phyloP scores from a whole-genome alignment of 306 rosid genomes.

The Trifolium subterraneum region DNA sequence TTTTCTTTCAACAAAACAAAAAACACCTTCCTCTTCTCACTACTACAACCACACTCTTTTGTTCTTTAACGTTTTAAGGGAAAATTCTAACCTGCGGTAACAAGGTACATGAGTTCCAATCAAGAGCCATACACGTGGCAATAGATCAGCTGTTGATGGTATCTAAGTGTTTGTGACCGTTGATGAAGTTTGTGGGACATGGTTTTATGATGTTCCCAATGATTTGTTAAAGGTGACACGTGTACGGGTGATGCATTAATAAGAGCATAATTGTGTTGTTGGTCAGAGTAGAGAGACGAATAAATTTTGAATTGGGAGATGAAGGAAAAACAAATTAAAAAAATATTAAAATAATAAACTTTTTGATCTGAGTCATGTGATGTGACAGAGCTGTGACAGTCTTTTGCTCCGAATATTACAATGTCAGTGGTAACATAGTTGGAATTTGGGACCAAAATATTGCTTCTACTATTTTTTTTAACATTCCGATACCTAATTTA shows the following conservation, averaged over 20 bases:
- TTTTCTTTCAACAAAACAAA: constrained; percentile 43
- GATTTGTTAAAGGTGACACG: constrained; percentile 54
- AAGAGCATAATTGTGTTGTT: constrained; percentile 55
- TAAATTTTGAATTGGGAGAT: constrained; percentile 42
- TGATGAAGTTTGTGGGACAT: constrained; percentile 43
- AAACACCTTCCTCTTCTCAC: constrained; percentile 42
- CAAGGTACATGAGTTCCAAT: neutral
- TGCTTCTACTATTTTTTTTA: no score
- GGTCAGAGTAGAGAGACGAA: constrained; percentile 45
- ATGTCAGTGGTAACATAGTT: constrained; percentile 47
- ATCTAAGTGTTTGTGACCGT: neutral
- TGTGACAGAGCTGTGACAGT: constrained; percentile 54
- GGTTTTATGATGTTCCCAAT: constrained; percentile 60
- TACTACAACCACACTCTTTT: constrained; percentile 35
- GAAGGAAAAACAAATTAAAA: neutral
- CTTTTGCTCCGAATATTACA: constrained; percentile 55
- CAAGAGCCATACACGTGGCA: constrained; percentile 39
- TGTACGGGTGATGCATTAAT: constrained; percentile 58
- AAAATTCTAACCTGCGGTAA: neutral
- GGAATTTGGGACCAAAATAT: constrained; percentile 32
- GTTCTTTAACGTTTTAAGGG: neutral
- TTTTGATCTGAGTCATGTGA: constrained; percentile 55
- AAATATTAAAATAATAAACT: constrained; percentile 40
- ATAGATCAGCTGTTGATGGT: rapidly evolving
- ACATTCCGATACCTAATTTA: no score